A percentile compares a stretch with the other conserved stretches of the same genome.
Evolutionary conservation across 768 basidiomycete genomes (phyloP).

Genomic region (Pleurotus salmoneostramineus): DNA sequence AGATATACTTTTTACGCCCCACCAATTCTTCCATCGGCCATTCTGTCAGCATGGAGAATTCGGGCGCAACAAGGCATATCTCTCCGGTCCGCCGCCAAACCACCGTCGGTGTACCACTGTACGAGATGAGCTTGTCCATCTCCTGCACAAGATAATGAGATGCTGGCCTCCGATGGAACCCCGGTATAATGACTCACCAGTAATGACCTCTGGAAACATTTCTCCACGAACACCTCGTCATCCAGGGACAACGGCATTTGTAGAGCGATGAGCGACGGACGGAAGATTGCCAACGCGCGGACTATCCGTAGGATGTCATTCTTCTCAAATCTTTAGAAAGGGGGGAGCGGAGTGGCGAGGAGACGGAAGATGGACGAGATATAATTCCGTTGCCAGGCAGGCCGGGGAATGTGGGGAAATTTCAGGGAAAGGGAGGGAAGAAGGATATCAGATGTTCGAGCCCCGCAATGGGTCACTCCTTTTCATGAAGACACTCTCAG

Average conservation of each 20-base stretch:
- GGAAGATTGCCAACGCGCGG: conserved; percentile 88
- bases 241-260: conserved; percentile 97
- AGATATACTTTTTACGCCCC: conserved; percentile 57
- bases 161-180: conserved; percentile 8
- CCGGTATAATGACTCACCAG: conserved; percentile 48
- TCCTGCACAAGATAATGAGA: conserved; percentile 49
- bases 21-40: conserved; percentile 84
- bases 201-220: conserved; percentile 90
- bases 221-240: conserved; percentile 95
- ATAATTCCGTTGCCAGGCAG: conserved; percentile 8
- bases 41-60: conserved; percentile 92
- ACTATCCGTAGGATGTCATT: conserved; percentile 94
- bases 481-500: conserved; percentile 25
- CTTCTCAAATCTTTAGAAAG: conserved; percentile 79
- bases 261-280: conserved; percentile 94
- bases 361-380: neutral
- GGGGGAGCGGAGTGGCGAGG: neutral
- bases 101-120: conserved; percentile 95
- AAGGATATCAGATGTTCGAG: conserved; percentile 35
- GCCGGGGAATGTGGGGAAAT: conserved; percentile 14
- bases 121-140: conserved; percentile 94
- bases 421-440: conserved; percentile 17
- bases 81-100: conserved; percentile 98
- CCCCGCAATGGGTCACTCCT: conserved; percentile 35
- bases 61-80: conserved; percentile 93